These are phyloP conservation scores for Aureococcus anophagefferens DNA, from an alignment of 108 stramenopile species.

Conservation along the genomic window DNA sequence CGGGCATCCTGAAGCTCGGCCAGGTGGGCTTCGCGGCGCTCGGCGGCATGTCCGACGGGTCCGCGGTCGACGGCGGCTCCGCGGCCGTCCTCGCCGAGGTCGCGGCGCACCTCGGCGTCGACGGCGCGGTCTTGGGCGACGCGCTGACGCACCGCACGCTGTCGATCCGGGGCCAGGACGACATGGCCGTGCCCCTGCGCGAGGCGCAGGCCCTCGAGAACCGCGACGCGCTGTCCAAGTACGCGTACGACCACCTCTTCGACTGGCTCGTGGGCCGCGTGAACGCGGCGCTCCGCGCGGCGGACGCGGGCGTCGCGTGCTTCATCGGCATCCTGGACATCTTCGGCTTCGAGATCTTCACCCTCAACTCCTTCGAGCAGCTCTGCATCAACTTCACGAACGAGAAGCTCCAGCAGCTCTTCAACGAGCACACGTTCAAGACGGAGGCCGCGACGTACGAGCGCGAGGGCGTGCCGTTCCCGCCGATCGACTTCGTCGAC, in stretches of 20 bases:
- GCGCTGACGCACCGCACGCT: conserved; percentile 1
- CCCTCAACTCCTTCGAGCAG: conserved; percentile 75
- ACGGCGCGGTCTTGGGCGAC: background rate
- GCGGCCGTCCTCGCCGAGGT: background rate
- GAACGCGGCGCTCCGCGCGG: conserved; percentile 4
- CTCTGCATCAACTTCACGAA: conserved; percentile 94
- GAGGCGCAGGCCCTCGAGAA: conserved; percentile 8
- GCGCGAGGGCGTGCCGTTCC: conserved; percentile 69
- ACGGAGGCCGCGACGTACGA: conserved; percentile 67
- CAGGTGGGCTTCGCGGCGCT: conserved; percentile 59
- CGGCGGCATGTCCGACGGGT: too few species aligned
- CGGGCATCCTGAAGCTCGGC: conserved; percentile 78
- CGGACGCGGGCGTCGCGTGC: background rate
- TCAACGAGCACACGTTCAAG: conserved; percentile 76
- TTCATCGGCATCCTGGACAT: conserved; percentile 22
- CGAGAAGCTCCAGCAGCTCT: conserved; percentile 80
- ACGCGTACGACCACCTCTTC: conserved; percentile 26
- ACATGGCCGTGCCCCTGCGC: background rate
- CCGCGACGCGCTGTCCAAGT: conserved; percentile 28
- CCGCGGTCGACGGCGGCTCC: too few species aligned
- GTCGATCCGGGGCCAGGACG: background rate
- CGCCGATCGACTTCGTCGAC: conserved; percentile 45
- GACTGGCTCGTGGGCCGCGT: conserved; percentile 22
- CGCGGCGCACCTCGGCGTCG: conserved; percentile 7
- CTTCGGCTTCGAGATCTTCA: conserved; percentile 26